Evolutionary conservation across 108 stramenopile genomes (phyloP), one percentile per base, ranked within the genome.

Genomic region (Conticribra guillardii): DNA sequence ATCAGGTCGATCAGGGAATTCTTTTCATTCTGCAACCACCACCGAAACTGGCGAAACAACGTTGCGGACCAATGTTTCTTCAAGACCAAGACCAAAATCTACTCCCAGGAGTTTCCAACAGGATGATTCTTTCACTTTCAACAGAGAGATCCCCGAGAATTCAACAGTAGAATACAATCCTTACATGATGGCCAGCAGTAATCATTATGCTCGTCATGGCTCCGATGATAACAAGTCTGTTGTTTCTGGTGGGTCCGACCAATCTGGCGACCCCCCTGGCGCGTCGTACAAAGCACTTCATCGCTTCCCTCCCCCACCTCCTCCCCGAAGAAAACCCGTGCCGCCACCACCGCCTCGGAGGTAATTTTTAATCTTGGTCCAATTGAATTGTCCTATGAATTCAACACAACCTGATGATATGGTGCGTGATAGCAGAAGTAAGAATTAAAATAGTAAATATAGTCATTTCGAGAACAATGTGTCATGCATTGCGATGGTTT

Each of bases 261-360:
- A 79, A 41, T 71, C 70, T 1, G 21, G 65, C 9, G 78, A 79
- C 67, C 78, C 78, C 16, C 78, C 78, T 19, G 78, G 78, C 3
- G 70, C 70, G 49, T 79, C 78, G 29, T 79, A 79, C 58, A 66
- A 66, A 29, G 51, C 4, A 27, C 37, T 75, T 1, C 16, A 31
- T n/a, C n/a, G n/a, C 16, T 45, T 22, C 1, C 3, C 45, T 24
- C 41, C 61, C 46, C 29, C 30, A 26, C 33, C 19, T 31, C 28
- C 30, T 59, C 33, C 66, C 22, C 55, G 68, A 33, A 32, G 60
- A 60, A 54, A 59, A 27, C 18, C 18, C 2, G 24, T 59, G 18
- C 33, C 54, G 41, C 69, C 69, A 34, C 59, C 47, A 34, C 69
- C 63, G 63, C 63, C 72, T n/a, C 72, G 60, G 5, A 61, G 60